These are phyloP conservation scores for Ophiorrhiza pumila DNA, from an alignment of 257 asterid genomes.

Conservation along the genomic window DNA sequence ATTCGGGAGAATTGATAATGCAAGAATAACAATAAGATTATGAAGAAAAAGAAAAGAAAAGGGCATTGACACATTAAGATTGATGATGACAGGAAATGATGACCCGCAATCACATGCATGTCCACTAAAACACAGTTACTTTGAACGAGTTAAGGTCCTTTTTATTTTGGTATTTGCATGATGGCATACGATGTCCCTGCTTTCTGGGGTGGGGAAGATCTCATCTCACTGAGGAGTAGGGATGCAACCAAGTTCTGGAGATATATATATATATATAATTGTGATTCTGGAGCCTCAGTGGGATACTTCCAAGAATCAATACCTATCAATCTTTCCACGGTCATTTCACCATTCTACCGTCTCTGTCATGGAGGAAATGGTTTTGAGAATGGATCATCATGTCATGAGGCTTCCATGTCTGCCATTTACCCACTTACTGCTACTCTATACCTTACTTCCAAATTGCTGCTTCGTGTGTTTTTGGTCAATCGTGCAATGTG, in stretches of 20 bases:
- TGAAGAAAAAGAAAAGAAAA: not conserved
- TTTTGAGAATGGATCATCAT: conserved; percentile 1
- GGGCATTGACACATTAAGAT: not conserved
- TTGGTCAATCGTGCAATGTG: not conserved
- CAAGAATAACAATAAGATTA: not conserved
- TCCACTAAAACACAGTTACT: not conserved
- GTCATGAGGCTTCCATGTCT: not conserved
- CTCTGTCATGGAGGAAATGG: not conserved
- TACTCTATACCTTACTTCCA: not conserved
- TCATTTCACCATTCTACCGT: not conserved
- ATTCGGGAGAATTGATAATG: too few relatives aligned
- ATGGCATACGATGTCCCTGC: not conserved
- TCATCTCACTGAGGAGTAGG: not conserved
- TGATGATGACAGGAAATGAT: not conserved
- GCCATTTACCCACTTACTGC: not conserved
- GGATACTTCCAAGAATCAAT: conserved; percentile 15
- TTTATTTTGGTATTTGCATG: not conserved
- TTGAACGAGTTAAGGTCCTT: not conserved
- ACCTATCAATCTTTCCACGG: conserved; percentile 4
- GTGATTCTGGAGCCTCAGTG: conserved; percentile 5
- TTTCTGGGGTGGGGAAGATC: not conserved
- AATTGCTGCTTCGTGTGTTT: not conserved
- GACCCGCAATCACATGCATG: conserved; percentile 7
- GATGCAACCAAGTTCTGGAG: conserved; percentile 5
- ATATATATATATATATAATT: too few relatives aligned